Evolutionary conservation across 805 yeast genomes (phyloP).

Genomic region (Lipomyces yamadae): DNA sequence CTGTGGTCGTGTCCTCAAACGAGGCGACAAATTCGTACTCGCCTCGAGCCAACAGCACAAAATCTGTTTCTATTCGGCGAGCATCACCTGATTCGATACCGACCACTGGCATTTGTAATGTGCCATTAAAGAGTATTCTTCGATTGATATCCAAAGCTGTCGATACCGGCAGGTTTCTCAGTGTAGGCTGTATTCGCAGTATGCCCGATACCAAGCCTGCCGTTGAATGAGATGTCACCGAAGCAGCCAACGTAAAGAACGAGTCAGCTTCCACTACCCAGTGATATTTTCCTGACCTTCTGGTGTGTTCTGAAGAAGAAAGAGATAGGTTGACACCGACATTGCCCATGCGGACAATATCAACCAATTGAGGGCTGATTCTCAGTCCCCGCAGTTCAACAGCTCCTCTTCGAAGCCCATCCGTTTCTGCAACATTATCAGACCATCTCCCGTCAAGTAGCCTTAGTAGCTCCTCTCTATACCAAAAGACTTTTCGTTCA

Average conservation of each 20-base stretch:
- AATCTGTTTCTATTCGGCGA: slow-evolving; percentile 55
- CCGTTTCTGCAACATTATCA: slow-evolving; percentile 19
- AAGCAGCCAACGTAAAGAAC: slow-evolving; percentile 18
- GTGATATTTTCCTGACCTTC: slow-evolving; percentile 21
- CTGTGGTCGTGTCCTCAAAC: slow-evolving; percentile 52
- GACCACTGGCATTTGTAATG: slow-evolving; percentile 59
- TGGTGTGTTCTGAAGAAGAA: neutral
- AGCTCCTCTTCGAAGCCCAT: slow-evolving; percentile 55
- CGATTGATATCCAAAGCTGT: slow-evolving; percentile 52
- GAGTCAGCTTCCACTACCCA: slow-evolving; percentile 28
- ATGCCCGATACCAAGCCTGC: slow-evolving; percentile 16
- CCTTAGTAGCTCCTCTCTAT: slow-evolving; percentile 66
- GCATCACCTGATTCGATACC: slow-evolving; percentile 52
- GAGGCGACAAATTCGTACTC: slow-evolving; percentile 79
- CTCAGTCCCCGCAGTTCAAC: slow-evolving; percentile 71
- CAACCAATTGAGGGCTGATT: slow-evolving; percentile 64
- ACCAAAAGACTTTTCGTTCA: slow-evolving; percentile 71
- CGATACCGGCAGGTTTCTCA: slow-evolving; percentile 25
- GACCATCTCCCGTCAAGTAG: slow-evolving; percentile 71
- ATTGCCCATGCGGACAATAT: slow-evolving; percentile 56
- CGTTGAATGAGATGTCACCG: slow-evolving; percentile 12
- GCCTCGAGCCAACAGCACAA: slow-evolving; percentile 74
- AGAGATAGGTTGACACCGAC: slow-evolving; percentile 47
- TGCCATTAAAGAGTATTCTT: slow-evolving; percentile 72
- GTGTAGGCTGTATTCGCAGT: slow-evolving; percentile 31